Base-by-base conservation (phyloP, 2,329 filamentous ascomycete species). In the Mollisiaceae sp. region DNA sequence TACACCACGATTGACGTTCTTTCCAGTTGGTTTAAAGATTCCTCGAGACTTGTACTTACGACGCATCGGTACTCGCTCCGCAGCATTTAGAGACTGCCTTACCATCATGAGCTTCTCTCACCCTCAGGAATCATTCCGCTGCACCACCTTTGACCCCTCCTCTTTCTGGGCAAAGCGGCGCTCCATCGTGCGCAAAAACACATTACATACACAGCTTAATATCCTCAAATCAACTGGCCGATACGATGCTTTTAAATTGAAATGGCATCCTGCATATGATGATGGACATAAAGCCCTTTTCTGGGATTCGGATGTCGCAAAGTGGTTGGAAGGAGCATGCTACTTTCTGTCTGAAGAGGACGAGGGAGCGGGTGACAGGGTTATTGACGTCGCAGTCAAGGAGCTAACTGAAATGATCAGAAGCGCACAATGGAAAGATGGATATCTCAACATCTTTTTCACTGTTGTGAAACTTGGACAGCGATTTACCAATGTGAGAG, bases 361-460 rank as follows among this genome's bases (percentile, higher is more conserved):
- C 20, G 78, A 84, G 62, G 72, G 75, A 1, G 79, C 82, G 1
- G 24, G n/a, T 1, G 50, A 54, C 14, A n/a, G 9, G 20, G n/a
- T 50, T 52, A 76, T 87, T 61, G 80, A 84, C 60, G 73, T 73
- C 0, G 84, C 85, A 0, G 79, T 88, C 0, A 74, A 81, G 35
- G 83, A 89, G 62, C 74, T 89, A 18, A 85, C 86, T 0, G 77
- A 79, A 0, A 87, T 86, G 82, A 86, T 89, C 12, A 72, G 81
- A 8, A 75, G 70, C 1, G 86, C 87, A 0, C 86, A 89, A 75
- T 81, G 85, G 60, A 74, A 78, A 1, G 87, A 89, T 71, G 86
- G 87, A 1, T 89, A 89, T 71, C 72, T 89, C 22, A 89, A 89
- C 70, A 82, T 88, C 5, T 85, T 89, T 70, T 89, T 84, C 67